Evolutionary conservation across 768 basidiomycete genomes (phyloP), one percentile per base, ranked within the genome.

Genomic region (Calocera cornea): DNA sequence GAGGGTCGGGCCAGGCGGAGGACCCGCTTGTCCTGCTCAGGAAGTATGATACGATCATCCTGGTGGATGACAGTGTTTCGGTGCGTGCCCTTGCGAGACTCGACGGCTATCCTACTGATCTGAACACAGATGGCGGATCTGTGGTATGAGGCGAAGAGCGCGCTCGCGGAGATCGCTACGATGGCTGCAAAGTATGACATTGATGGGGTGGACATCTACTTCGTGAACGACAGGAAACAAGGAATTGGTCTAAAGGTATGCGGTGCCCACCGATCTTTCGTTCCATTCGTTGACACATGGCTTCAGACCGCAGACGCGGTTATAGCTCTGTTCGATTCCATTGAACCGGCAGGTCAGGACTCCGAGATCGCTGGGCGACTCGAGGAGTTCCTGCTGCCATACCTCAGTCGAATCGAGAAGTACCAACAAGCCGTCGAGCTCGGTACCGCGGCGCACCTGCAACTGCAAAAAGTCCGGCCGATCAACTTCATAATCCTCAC

Each of bases 161-260:
- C 83, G 1, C 76, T 87, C 34, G 78, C 79, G 44, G 73, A 76
- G 1, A 77, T 88, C 11, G 85, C 84, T 14, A 76, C 78, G 7
- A 75, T 76, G 5, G 84, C 84, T 0, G 74, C 79, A 1, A 68
- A 73, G 41, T 86, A 87, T 65, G 86, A 86, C 69, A 72, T 69
- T 5, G 81, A 86, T 67, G 87, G 87, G 1, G 81, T 88, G 41
- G 86, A 87, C 68, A 77, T 87, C 2, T 75, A 83, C 70, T 88
- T 88, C 75, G 71, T 88, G 65, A 87, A 87, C 68, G 73, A 78
- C 54, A 22, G 64, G 44, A 71, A 66, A 65, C 71, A 71, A 36
- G 78, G 78, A 0, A 54, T 66, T 11, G 77, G 79, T 67, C 60
- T 84, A 67, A 80, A 78, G 76, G 83, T 77, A 67, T 63, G 73